These are phyloP conservation scores for Penicillium sclerotigenum DNA, from an alignment of 2,329 filamentous ascomycete species.

Conservation along the genomic window DNA sequence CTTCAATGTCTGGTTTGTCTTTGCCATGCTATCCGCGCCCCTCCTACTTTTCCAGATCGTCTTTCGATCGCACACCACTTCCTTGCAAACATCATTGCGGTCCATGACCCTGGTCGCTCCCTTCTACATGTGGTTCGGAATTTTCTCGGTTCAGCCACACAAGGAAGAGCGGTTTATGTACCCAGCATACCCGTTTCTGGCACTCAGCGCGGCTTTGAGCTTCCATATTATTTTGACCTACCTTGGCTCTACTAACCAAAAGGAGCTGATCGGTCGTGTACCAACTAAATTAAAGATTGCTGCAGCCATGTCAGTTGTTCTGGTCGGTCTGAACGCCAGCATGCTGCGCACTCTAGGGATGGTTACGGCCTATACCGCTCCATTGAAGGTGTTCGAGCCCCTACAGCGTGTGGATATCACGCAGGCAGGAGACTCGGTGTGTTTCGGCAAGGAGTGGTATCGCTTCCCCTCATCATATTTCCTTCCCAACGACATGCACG, in stretches of 20 bases:
- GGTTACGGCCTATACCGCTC: slow-evolving; percentile 78
- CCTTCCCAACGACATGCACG: slow-evolving; percentile 74
- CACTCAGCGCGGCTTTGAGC: slow-evolving; percentile 80
- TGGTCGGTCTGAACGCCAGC: slow-evolving; percentile 64
- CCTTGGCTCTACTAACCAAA: slow-evolving; percentile 67
- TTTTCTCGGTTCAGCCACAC: slow-evolving; percentile 90
- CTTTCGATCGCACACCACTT: slow-evolving; percentile 58
- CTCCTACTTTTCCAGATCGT: slow-evolving; percentile 71
- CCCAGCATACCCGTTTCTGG: slow-evolving; percentile 85
- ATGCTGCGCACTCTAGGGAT: slow-evolving; percentile 72
- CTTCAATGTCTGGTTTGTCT: slow-evolving; percentile 90
- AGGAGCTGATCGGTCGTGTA: slow-evolving; percentile 65
- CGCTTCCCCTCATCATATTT: slow-evolving; percentile 93
- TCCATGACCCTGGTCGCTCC: slow-evolving; percentile 75
- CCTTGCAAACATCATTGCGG: slow-evolving; percentile 68
- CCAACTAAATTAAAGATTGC: slow-evolving; percentile 71
- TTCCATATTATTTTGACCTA: slow-evolving; percentile 76
- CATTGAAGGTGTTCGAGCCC: slow-evolving; percentile 60
- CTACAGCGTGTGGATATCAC: slow-evolving; percentile 52
- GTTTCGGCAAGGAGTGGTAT: slow-evolving; percentile 97
- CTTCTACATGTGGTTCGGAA: slow-evolving; percentile 90
- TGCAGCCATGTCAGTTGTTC: slow-evolving; percentile 57
- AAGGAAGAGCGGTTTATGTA: slow-evolving; percentile 99
- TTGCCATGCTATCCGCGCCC: slow-evolving; percentile 72
- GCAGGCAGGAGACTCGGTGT: slow-evolving; percentile 66